Base-by-base conservation (phyloP, 139 green algal genomes). In the Haematococcus lacustris region DNA sequence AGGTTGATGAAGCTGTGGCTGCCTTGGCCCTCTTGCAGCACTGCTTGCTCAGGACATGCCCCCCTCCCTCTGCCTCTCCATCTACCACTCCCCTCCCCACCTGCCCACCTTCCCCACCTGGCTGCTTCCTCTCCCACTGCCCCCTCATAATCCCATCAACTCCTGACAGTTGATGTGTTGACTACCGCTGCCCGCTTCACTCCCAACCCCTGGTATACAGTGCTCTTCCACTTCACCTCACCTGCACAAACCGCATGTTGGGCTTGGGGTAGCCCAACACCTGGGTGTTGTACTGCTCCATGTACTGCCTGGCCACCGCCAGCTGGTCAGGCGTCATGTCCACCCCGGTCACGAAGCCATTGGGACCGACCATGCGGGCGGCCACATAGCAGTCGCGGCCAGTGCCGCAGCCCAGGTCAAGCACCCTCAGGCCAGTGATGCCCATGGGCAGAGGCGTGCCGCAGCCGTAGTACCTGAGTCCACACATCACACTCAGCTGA, bases 291-390 rank as follows among this genome's bases (percentile, higher is more conserved):
- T 92, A 97, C 26, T 73, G 70, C 38, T 92, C 91, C 17, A 82
- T 79, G 59, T 89, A 68, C 9, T 33, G 21, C 5, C 68, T 62
- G 3, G 94, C 91, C 34, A 98, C 92, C 33, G 85, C 82, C 51
- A 98, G 87, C 88, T 97, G 93, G n/a, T 87, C 80, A 28, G 78
- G 79, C 1, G 95, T 99, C 95, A 99, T 99, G 82, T 99, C 95
- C 26, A 99, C 57, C 1, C 95, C 80, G 34, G 75, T 92, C 3
- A 97, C 92, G 39, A 68, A 79, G 57, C 92, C 92, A 0, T 70
- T 63, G 64, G 84, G 70, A 0, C 95, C 95, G 2, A 98, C 94
- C n/a, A 99, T 83, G 23, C 78, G 80, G 0, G 93, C 81, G 32
- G 82, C 88, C 38, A 97, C 88, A 82, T 98, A 99, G 82, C 93